Percentiles rank a stretch among this genome's conserved stretches.
Evolutionary conservation across 129 eudicot genomes (phyloP).

Genomic region (Artemisia annua): DNA sequence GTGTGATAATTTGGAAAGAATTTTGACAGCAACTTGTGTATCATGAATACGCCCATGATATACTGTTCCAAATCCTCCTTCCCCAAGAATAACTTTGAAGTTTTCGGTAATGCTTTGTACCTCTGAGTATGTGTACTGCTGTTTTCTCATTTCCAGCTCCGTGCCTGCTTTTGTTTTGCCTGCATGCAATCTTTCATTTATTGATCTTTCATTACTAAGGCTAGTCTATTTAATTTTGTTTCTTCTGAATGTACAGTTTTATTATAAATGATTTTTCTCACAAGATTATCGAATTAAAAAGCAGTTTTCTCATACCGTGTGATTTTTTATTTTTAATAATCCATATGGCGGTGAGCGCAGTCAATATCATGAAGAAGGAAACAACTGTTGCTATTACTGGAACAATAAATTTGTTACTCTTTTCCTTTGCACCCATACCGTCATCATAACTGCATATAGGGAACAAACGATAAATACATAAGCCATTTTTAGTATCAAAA

Average conservation of each 20-base stretch:
- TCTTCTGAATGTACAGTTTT: too few species aligned
- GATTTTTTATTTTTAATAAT: constrained; percentile 29
- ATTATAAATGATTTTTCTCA: too few species aligned
- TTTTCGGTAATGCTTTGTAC: too few species aligned
- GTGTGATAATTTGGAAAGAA: background rate
- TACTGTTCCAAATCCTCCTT: background rate
- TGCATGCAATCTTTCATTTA: too few species aligned
- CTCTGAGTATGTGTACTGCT: too few species aligned
- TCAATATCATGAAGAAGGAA: constrained; percentile 27
- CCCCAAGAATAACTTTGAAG: too few species aligned
- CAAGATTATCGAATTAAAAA: too few species aligned
- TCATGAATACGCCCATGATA: background rate
- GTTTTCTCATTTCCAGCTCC: too few species aligned
- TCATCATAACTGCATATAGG: constrained; percentile 17
- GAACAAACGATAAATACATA: background rate
- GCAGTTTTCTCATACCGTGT: constrained; percentile 17
- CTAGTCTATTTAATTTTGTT: too few species aligned
- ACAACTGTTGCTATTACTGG: constrained; percentile 29
- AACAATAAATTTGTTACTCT: constrained; percentile 26
- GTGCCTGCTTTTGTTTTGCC: too few species aligned
- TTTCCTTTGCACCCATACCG: constrained; percentile 35
- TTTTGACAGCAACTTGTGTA: background rate
- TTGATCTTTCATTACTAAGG: too few species aligned
- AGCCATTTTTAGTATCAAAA: constrained; percentile 26
- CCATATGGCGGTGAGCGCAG: constrained; percentile 16